Evolutionary conservation across 1,284 basidiomycete genomes (phyloP).

Genomic region (Ganoderma resinaceum): DNA sequence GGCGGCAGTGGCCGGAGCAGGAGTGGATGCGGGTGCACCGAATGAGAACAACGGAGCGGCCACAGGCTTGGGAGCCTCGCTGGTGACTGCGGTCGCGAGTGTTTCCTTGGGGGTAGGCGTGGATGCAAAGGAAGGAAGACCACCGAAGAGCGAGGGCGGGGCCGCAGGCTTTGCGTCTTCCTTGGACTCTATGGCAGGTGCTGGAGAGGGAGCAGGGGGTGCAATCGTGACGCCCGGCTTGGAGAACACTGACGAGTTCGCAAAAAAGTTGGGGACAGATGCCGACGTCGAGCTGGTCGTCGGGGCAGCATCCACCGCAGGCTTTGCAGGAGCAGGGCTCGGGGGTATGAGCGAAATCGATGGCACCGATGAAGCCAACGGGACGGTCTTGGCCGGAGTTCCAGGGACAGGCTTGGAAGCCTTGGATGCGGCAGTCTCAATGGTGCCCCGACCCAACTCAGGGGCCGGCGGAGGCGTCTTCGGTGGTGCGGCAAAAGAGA

Average conservation of each 20-base stretch:
- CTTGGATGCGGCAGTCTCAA: slow-evolving; percentile 4
- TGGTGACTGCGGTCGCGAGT: not conserved
- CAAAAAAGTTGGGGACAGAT: slow-evolving; percentile 60
- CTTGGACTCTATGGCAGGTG: not conserved
- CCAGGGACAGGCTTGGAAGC: slow-evolving; percentile 7
- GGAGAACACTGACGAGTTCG: slow-evolving; percentile 43
- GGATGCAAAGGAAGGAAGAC: slow-evolving; percentile 6
- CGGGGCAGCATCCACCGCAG: slow-evolving; percentile 9
- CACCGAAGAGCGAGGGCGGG: slow-evolving; percentile 31
- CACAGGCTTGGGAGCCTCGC: slow-evolving; percentile 15
- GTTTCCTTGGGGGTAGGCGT: slow-evolving; percentile 11
- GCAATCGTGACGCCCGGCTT: slow-evolving; percentile 37
- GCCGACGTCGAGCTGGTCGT: slow-evolving; percentile 22
- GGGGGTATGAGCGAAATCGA: slow-evolving; percentile 35
- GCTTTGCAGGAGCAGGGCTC: slow-evolving; percentile 28
- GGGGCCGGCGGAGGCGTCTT: slow-evolving; percentile 5
- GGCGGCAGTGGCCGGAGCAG: not conserved
- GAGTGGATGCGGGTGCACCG: not conserved
- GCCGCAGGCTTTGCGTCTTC: slow-evolving; percentile 1
- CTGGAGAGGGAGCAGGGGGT: slow-evolving; percentile 19
- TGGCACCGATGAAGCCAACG: slow-evolving; percentile 31
- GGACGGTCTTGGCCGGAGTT: slow-evolving; percentile 16
- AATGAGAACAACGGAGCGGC: slow-evolving; percentile 14
- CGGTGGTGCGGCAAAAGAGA: slow-evolving; percentile 15
- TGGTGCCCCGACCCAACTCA: slow-evolving; percentile 14